Conservation (phyloP, 2,329 filamentous ascomycete species). For the Ophioceras dolichostomum region DNA sequence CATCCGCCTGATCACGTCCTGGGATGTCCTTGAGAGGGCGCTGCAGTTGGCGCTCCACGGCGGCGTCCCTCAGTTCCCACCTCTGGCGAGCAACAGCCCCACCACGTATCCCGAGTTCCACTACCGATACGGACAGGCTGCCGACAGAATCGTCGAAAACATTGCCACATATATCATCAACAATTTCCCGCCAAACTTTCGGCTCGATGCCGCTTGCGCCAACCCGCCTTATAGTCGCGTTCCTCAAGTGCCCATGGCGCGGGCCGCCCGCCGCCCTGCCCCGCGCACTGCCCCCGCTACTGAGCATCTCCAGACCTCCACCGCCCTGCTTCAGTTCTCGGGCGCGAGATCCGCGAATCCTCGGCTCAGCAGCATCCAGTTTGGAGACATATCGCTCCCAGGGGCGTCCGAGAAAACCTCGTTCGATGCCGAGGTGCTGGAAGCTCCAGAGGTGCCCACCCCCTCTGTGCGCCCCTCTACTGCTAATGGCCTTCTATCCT, state of each 20-base stretch:
- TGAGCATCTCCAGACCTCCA: too few relatives aligned
- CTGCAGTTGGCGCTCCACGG: constrained; percentile 12
- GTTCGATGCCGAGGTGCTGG: too few relatives aligned
- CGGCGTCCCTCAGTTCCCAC: constrained; percentile 10
- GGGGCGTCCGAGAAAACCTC: too few relatives aligned
- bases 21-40: constrained; percentile 9
- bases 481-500: constrained; percentile 42
- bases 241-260: constrained; percentile 13
- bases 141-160: constrained; percentile 39
- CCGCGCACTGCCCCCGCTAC: too few relatives aligned
- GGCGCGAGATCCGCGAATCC: not conserved
- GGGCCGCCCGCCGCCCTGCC: not conserved
- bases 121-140: constrained; percentile 42
- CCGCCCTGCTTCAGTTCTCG: too few relatives aligned
- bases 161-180: constrained; percentile 37
- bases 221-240: constrained; percentile 27
- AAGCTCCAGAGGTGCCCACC: too few relatives aligned
- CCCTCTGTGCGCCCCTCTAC: not conserved
- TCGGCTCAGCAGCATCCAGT: constrained; percentile 38
- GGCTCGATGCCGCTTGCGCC: constrained; percentile 34
- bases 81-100: constrained; percentile 12
- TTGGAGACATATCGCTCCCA: constrained; percentile 43
- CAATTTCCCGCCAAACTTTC: constrained; percentile 47
- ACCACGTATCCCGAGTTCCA: constrained; percentile 13
- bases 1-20: constrained; percentile 4